Evolutionary conservation across 306 rosid genomes (phyloP).

Genomic region (Urtica urens): DNA sequence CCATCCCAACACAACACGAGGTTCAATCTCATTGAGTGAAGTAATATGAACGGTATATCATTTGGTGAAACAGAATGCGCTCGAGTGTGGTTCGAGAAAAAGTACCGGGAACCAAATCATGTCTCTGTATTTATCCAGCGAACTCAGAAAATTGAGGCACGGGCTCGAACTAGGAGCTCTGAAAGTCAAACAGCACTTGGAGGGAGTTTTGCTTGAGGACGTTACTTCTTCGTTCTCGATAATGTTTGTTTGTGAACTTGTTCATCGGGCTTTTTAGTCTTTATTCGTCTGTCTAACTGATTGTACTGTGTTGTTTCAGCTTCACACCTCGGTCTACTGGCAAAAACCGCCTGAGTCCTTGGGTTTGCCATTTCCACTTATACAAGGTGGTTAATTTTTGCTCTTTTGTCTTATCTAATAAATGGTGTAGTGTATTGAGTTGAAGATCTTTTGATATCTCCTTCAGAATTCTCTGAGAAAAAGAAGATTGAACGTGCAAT

Average conservation of each 20-base stretch:
- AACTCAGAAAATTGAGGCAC: constrained; percentile 48
- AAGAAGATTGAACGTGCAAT: constrained; percentile 45
- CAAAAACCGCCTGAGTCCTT: constrained; percentile 45
- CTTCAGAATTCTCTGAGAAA: constrained; percentile 40
- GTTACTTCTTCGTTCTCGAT: constrained; percentile 66
- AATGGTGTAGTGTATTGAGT: neutral
- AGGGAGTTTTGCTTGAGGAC: constrained; percentile 50
- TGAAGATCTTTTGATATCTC: constrained; percentile 1
- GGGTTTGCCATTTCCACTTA: constrained; percentile 87
- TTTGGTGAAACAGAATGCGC: constrained; percentile 34
- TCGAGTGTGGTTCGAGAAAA: constrained; percentile 76
- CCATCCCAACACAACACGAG: too few species aligned
- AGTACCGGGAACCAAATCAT: constrained; percentile 33
- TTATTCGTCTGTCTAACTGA: constrained; percentile 10
- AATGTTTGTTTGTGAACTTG: constrained; percentile 23
- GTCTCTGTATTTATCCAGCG: constrained; percentile 60
- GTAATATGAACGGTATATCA: neutral
- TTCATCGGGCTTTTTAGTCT: neutral
- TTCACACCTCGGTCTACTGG: constrained; percentile 37
- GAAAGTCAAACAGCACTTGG: constrained; percentile 67
- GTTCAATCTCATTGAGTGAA: neutral
- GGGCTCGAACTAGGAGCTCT: constrained; percentile 82
- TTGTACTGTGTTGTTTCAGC: constrained; percentile 16
- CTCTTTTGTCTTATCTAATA: neutral
- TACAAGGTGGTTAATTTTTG: constrained; percentile 29